These are phyloP conservation scores for Monosporascus sp. DNA, from an alignment of 2,329 filamentous ascomycete genomes.

Conservation along the genomic window DNA sequence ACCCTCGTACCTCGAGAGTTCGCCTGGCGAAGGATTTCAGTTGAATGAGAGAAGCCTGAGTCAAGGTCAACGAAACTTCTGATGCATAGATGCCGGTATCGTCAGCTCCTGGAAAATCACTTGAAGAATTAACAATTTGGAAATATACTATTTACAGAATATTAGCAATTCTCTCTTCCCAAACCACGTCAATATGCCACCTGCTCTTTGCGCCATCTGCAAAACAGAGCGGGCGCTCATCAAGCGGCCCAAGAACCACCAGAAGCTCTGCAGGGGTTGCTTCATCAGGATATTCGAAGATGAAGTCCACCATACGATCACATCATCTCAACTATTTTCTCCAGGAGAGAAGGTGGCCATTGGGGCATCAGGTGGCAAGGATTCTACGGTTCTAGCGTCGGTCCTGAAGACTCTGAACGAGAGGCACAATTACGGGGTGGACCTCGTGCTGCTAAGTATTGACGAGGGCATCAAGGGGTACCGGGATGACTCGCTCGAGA, in stretches of 20 bases:
- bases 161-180: neutral
- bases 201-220: conserved; percentile 71
- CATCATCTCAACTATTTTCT: conserved; percentile 71
- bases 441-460: conserved; percentile 83
- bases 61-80: too few species aligned
- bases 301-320: conserved; percentile 91
- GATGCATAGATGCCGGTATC: too few species aligned
- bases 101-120: too few species aligned
- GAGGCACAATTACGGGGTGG: conserved; percentile 77
- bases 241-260: conserved; percentile 88
- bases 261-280: conserved; percentile 86
- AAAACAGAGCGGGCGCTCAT: conserved; percentile 75
- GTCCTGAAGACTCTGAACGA: conserved; percentile 94
- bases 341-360: conserved; percentile 86
- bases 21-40: neutral
- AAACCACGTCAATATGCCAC: conserved; percentile 59
- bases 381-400: conserved; percentile 91
- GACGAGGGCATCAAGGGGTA: conserved; percentile 98
- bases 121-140: too few species aligned
- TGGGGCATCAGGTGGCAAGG: conserved; percentile 93
- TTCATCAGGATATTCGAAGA: conserved; percentile 86
- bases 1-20: conserved; percentile 1
- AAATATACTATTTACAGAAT: neutral
- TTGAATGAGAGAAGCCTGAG: neutral
- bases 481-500: conserved; percentile 91